Percentiles rank a stretch among this genome's conserved stretches.
Conservation (phyloP, 225 moss, liverwort and hornwort genomes). For the Climacium dendroides region DNA sequence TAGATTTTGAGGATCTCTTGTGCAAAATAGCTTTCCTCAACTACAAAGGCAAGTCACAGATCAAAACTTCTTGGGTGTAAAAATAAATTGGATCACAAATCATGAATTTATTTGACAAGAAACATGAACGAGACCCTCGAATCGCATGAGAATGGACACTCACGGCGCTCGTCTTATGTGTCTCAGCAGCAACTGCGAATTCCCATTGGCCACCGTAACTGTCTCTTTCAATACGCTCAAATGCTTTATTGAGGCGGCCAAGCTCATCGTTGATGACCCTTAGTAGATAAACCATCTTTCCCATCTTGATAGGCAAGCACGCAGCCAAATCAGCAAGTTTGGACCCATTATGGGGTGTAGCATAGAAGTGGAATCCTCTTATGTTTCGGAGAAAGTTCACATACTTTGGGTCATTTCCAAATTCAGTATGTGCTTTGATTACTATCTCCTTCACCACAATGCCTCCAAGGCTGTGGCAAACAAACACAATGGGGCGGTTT, state of each 20-base stretch:
- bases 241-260: not conserved
- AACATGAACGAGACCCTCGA: not conserved
- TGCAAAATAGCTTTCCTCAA: not conserved
- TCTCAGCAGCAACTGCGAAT: not conserved
- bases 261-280: not conserved
- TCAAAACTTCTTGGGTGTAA: not conserved
- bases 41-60: not conserved
- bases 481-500: not conserved
- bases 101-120: not conserved
- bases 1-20: not conserved
- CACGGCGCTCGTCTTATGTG: not conserved
- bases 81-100: not conserved
- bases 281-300: not conserved
- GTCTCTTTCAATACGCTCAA: not conserved
- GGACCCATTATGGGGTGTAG: not conserved
- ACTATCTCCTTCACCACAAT: not conserved
- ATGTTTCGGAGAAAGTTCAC: not conserved
- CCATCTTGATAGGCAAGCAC: not conserved
- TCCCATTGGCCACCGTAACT: not conserved
- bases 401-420: not conserved
- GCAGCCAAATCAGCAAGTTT: not conserved
- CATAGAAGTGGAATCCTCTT: not conserved
- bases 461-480: not conserved
- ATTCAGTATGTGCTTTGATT: not conserved
- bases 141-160: not conserved